phyloP scores from a whole-genome alignment of 2,329 filamentous ascomycete species.

The Blastomyces gilchristii region DNA sequence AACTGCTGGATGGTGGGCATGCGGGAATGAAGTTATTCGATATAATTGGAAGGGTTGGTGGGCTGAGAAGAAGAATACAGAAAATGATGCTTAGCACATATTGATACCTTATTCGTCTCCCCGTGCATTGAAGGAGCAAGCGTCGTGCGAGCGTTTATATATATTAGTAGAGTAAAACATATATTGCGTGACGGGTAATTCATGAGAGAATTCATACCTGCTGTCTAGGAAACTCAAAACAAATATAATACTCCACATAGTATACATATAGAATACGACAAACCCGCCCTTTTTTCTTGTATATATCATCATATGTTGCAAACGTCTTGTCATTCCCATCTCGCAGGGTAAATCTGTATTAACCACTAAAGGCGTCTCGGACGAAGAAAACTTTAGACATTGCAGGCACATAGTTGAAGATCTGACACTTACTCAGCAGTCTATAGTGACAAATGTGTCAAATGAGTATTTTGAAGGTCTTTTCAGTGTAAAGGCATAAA shows the following conservation, averaged over 20 bases:
- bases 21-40: constrained; percentile 53
- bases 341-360: too few species aligned
- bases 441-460: too few species aligned
- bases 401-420: too few species aligned
- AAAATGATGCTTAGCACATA: background rate
- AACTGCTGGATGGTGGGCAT: constrained; percentile 51
- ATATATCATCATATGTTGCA: too few species aligned
- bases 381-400: too few species aligned
- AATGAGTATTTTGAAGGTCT: too few species aligned
- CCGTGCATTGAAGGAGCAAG: background rate
- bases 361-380: too few species aligned
- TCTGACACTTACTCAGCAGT: too few species aligned
- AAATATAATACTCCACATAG: background rate
- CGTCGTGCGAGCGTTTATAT: background rate
- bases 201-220: background rate
- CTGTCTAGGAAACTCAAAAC: background rate
- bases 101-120: background rate
- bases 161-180: background rate
- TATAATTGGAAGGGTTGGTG: constrained; percentile 49
- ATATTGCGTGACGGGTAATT: background rate
- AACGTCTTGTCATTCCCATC: too few species aligned
- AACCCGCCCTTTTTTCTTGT: too few species aligned
- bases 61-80: constrained; percentile 20
- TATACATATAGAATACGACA: background rate
- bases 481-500: too few species aligned